These are phyloP conservation scores for Geranomyces variabilis DNA, from an alignment of 192 early-diverging fungal genomes.

Conservation along the genomic window DNA sequence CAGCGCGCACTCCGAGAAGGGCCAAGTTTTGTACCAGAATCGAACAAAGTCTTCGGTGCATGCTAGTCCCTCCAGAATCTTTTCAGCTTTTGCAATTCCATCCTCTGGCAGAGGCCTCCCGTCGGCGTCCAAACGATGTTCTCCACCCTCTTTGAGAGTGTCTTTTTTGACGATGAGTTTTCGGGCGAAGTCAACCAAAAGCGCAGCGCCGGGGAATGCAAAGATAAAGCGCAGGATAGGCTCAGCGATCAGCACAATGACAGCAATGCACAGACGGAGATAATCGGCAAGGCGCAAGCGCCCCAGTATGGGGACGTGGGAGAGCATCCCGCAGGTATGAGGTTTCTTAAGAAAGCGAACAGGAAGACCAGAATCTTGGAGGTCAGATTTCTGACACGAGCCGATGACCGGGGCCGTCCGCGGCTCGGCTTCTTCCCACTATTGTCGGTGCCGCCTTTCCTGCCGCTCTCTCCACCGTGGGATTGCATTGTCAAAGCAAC, in stretches of 20 bases:
- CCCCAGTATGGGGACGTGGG: conserved; percentile 50
- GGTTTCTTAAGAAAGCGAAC: too few relatives aligned
- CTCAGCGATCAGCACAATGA: conserved; percentile 71
- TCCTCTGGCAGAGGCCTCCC: conserved; percentile 29
- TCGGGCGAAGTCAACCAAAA: conserved; percentile 57
- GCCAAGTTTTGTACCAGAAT: too few relatives aligned
- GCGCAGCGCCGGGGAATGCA: conserved; percentile 54
- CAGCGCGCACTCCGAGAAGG: conserved; percentile 11
- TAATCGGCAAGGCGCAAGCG: conserved; percentile 47
- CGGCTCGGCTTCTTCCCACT: too few relatives aligned
- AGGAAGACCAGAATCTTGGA: too few relatives aligned
- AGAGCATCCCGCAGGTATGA: too few relatives aligned
- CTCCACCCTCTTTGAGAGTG: not conserved
- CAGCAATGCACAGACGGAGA: conserved; percentile 50
- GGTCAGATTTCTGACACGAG: too few relatives aligned
- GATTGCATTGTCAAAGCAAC: too few relatives aligned
- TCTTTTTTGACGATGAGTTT: not conserved
- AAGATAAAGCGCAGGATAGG: conserved; percentile 69
- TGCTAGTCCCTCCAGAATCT: conserved; percentile 43
- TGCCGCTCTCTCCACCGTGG: too few relatives aligned
- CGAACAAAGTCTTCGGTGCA: conserved; percentile 51
- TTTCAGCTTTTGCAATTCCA: conserved; percentile 33
- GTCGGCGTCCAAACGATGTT: not conserved
- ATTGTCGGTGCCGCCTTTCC: too few relatives aligned
- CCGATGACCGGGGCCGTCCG: too few relatives aligned